Conservation (phyloP, 2,329 filamentous ascomycete species). For the Trichoderma simmonsii region DNA sequence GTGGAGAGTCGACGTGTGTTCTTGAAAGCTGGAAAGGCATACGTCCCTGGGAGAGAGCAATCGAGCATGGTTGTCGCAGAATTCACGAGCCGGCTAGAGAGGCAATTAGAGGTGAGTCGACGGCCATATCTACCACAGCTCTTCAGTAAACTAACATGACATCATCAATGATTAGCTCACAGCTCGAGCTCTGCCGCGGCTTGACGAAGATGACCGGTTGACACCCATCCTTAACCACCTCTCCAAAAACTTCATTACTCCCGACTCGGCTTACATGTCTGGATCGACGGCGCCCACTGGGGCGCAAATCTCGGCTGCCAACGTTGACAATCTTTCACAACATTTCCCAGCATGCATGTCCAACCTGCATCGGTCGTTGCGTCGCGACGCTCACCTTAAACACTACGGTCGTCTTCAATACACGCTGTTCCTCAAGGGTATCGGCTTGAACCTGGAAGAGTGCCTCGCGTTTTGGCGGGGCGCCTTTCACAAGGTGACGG, state of each 20-base stretch:
- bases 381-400: conserved; percentile 86
- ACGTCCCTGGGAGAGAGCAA: conserved; percentile 84
- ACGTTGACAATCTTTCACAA: conserved; percentile 73
- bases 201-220: conserved; percentile 94
- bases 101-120: conserved; percentile 69
- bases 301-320: conserved; percentile 71
- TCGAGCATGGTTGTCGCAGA: conserved; percentile 85
- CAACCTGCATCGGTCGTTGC: conserved; percentile 79
- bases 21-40: conserved; percentile 78
- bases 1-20: conserved; percentile 78
- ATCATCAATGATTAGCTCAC: conserved; percentile 60
- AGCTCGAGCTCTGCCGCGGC: conserved; percentile 80
- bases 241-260: conserved; percentile 93
- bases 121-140: neutral
- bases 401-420: conserved; percentile 93
- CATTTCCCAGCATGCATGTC: conserved; percentile 95
- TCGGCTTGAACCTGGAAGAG: conserved; percentile 89
- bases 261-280: conserved; percentile 73
- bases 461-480: conserved; percentile 88
- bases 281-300: conserved; percentile 63
- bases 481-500: conserved; percentile 79
- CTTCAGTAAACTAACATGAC: neutral
- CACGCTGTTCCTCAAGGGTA: conserved; percentile 92
- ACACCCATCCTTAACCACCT: conserved; percentile 67
- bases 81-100: conserved; percentile 75